phyloP scores from a whole-genome alignment of 805 yeast genomes.

The Candida loeiensis region DNA sequence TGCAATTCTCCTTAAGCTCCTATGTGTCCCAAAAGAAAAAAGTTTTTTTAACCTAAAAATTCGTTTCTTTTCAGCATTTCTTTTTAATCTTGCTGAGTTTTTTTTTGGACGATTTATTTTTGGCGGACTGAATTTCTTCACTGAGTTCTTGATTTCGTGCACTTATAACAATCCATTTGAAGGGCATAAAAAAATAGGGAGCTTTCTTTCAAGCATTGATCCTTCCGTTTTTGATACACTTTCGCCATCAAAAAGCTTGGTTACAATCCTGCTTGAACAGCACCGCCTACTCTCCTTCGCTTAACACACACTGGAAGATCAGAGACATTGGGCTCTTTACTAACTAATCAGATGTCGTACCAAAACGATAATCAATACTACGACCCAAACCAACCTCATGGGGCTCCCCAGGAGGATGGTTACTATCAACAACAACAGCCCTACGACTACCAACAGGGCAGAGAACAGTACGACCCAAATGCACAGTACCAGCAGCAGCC shows the following conservation, averaged over 20 bases:
- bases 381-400: constrained; percentile 27
- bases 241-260: not conserved
- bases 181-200: not conserved
- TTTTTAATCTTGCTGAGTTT: constrained; percentile 4
- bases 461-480: constrained; percentile 50
- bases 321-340: not conserved
- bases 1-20: not conserved
- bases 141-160: constrained; percentile 1
- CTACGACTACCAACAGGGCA: constrained; percentile 33
- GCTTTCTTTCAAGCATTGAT: constrained; percentile 1
- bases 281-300: not conserved
- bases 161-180: not conserved
- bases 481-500: constrained; percentile 49
- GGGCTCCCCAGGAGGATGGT: constrained; percentile 22
- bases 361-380: constrained; percentile 50
- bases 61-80: constrained; percentile 5
- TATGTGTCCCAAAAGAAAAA: constrained; percentile 1
- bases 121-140: constrained; percentile 1
- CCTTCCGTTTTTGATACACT: not conserved
- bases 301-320: not conserved
- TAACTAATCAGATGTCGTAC: constrained; percentile 49
- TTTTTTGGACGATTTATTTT: constrained; percentile 3
- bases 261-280: not conserved
- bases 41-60: not conserved
- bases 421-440: constrained; percentile 33